A percentile compares a stretch with the other conserved stretches of the same genome.
Evolutionary conservation across 805 yeast species (phyloP).

Genomic region (Saccharomycopsis amapae): DNA sequence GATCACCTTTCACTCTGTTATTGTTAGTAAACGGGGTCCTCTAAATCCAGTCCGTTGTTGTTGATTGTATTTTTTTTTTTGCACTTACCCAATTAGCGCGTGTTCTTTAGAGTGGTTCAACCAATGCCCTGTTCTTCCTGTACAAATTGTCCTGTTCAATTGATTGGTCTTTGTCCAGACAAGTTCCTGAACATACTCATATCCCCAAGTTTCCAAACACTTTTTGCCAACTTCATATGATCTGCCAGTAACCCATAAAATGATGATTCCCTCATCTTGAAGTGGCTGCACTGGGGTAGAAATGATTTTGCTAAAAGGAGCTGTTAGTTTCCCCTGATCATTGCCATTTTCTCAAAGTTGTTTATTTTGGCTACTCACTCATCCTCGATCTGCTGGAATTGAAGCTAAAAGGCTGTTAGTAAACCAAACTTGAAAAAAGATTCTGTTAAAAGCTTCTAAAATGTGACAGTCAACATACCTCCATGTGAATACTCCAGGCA

Average conservation of each 20-base stretch:
- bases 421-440: no score
- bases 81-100: constrained; percentile 60
- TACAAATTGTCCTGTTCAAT: constrained; percentile 78
- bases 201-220: constrained; percentile 78
- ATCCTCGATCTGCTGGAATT: constrained; percentile 3
- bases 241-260: constrained; percentile 94
- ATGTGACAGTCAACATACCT: constrained; percentile 27
- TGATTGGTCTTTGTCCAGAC: constrained; percentile 92
- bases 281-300: constrained; percentile 52
- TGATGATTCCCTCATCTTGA: constrained; percentile 77
- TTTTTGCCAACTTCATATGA: constrained; percentile 83
- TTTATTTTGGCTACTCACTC: no score
- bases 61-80: background rate
- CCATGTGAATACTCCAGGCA: constrained; percentile 96
- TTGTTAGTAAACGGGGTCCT: no score
- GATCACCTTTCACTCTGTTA: constrained; percentile 62
- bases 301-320: background rate
- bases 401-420: background rate
- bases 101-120: constrained; percentile 92
- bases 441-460: background rate
- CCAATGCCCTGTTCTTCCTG: constrained; percentile 98
- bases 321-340: no score
- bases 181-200: constrained; percentile 65
- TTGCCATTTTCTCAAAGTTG: no score
- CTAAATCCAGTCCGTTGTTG: background rate